Conservation (phyloP, 208 protist genomes). For the Crithidia bombi region DNA sequence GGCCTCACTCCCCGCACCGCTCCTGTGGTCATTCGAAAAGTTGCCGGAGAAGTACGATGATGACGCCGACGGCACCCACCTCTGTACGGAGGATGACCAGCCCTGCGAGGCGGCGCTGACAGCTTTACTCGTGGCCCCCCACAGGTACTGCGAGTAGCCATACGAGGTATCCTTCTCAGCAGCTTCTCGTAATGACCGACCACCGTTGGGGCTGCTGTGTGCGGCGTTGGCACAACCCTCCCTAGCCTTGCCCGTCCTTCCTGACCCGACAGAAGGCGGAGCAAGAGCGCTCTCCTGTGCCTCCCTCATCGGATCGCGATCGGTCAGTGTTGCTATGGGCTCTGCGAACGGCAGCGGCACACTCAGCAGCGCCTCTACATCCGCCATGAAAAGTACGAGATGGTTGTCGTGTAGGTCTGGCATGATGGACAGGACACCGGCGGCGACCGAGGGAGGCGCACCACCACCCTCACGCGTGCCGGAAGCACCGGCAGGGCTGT, state of each 20-base stretch:
- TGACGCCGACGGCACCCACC: constrained; percentile 10
- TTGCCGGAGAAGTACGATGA: not conserved
- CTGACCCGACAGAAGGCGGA: not conserved
- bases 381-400: constrained; percentile 37
- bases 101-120: constrained; percentile 7
- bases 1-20: no score
- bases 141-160: constrained; percentile 8
- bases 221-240: not conserved
- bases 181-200: not conserved
- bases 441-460: not conserved
- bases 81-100: constrained; percentile 15
- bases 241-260: not conserved
- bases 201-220: not conserved
- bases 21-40: no score
- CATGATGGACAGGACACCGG: constrained; percentile 19
- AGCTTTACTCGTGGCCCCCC: constrained; percentile 1
- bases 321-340: constrained; percentile 3
- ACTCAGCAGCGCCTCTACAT: constrained; percentile 41
- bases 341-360: constrained; percentile 49
- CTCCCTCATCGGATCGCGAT: not conserved
- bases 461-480: not conserved
- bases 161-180: not conserved
- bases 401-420: constrained; percentile 39
- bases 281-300: not conserved
- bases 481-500: constrained; percentile 7